Conservation (phyloP, 768 basidiomycete genomes). For the Mycena maculata region DNA sequence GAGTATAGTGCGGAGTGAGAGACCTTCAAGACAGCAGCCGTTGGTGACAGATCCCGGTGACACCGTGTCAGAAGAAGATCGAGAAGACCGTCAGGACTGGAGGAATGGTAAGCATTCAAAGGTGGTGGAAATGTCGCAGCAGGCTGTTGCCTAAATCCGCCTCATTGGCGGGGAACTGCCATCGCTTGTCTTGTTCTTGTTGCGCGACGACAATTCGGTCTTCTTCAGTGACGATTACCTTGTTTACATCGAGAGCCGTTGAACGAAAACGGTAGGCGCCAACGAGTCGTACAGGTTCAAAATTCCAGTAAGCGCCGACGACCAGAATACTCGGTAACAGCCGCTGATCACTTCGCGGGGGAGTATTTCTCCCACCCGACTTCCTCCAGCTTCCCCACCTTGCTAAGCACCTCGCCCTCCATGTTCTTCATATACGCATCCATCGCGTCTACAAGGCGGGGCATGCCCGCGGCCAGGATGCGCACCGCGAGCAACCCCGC, state of each 20-base stretch:
- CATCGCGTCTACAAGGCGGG: conserved; percentile 72
- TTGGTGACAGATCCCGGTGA: conserved; percentile 55
- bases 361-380: conserved; percentile 82
- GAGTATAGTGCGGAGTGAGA: conserved; percentile 46
- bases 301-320: conserved; percentile 54
- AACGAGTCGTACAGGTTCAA: neutral
- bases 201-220: neutral
- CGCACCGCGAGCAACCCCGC: conserved; percentile 92
- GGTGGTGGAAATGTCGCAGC: conserved; percentile 45
- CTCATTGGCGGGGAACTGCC: neutral
- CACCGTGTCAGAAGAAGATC: conserved; percentile 60
- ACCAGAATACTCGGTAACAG: conserved; percentile 45
- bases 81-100: conserved; percentile 57
- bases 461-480: conserved; percentile 84
- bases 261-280: neutral
- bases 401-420: conserved; percentile 81
- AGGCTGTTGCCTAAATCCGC: neutral
- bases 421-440: conserved; percentile 76
- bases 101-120: neutral
- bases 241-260: conserved; percentile 48
- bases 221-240: conserved; percentile 62
- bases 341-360: conserved; percentile 23
- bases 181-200: conserved; percentile 55
- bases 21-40: too few species aligned
- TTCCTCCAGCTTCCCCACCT: conserved; percentile 71